Evolutionary conservation across 352 stramenopile species (phyloP).

Genomic region (Globisporangium rhizosaccharum): DNA sequence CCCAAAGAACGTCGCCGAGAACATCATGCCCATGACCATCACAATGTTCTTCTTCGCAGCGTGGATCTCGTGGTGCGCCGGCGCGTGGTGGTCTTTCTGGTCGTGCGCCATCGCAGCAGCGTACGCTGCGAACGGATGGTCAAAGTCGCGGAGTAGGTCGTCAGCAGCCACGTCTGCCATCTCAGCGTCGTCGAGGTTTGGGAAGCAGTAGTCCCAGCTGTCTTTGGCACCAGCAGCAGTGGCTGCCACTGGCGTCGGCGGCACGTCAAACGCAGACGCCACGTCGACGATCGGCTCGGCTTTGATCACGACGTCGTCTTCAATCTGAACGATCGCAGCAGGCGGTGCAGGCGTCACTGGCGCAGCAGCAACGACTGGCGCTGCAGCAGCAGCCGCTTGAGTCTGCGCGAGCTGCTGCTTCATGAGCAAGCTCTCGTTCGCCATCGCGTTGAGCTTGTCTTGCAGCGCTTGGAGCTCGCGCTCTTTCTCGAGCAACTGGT

Average conservation of each 20-base stretch:
- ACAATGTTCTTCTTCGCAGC: constrained; percentile 86
- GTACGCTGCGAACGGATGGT: constrained; percentile 51
- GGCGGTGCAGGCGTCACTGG: neutral
- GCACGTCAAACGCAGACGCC: constrained; percentile 20
- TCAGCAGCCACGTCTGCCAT: constrained; percentile 51
- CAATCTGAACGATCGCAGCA: constrained; percentile 6
- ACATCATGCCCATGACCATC: constrained; percentile 89
- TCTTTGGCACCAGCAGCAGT: constrained; percentile 15
- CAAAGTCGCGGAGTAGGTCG: constrained; percentile 68
- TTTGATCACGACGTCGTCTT: constrained; percentile 49
- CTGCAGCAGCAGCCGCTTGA: neutral
- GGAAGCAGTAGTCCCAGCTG: constrained; percentile 54
- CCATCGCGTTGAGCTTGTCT: constrained; percentile 69
- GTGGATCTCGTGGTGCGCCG: constrained; percentile 64
- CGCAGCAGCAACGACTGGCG: neutral
- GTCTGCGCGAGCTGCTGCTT: constrained; percentile 36
- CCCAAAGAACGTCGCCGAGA: constrained; percentile 81
- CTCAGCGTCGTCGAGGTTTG: constrained; percentile 51
- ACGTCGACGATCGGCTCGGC: constrained; percentile 32
- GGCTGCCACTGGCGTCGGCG: constrained; percentile 21
- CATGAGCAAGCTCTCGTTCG: constrained; percentile 52
- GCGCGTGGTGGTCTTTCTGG: constrained; percentile 26
- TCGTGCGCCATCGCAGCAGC: constrained; percentile 4
- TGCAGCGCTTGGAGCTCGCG: constrained; percentile 67
- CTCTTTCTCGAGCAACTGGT: constrained; percentile 81